Percentiles rank a stretch among this genome's conserved stretches.
These are phyloP conservation scores for Pelargonium citronellum DNA, from an alignment of 441 rosid genomes.

Conservation along the genomic window DNA sequence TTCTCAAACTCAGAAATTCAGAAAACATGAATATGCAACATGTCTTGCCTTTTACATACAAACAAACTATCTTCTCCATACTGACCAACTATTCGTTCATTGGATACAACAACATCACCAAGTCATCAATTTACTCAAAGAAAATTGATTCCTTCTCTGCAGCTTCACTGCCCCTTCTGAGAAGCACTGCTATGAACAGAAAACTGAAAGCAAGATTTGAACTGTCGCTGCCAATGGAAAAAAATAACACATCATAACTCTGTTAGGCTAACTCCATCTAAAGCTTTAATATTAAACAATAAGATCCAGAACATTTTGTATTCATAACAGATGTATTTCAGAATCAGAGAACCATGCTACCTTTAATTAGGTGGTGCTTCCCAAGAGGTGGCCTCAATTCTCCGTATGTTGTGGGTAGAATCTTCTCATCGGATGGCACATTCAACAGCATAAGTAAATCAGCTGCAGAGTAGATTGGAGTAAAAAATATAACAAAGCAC, in stretches of 20 bases:
- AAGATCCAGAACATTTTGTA: not conserved
- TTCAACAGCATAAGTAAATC: conserved; percentile 63
- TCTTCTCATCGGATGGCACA: conserved; percentile 67
- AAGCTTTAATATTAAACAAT: conserved; percentile 1
- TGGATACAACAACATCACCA: conserved; percentile 10
- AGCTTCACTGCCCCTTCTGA: conserved; percentile 73
- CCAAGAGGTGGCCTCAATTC: conserved; percentile 94
- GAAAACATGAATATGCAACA: not conserved
- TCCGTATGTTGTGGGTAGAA: conserved; percentile 84
- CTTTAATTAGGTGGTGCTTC: conserved; percentile 97
- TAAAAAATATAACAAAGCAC: not conserved
- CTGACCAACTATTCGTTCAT: not conserved
- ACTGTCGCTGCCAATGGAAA: not conserved
- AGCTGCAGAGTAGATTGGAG: conserved; percentile 41
- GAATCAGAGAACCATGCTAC: conserved; percentile 40
- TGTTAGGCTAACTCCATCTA: conserved; percentile 7
- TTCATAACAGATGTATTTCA: conserved; percentile 16
- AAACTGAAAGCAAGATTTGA: not conserved
- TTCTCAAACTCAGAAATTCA: not conserved
- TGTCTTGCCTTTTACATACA: conserved; percentile 19
- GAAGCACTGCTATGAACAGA: conserved; percentile 75
- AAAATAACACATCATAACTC: not conserved
- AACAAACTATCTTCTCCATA: not conserved
- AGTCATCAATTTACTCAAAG: conserved; percentile 59
- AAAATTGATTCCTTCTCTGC: conserved; percentile 77